Evolutionary conservation across 768 basidiomycete genomes (phyloP), one percentile per base, ranked within the genome.

Genomic region (Phaeolepiota aurea): DNA sequence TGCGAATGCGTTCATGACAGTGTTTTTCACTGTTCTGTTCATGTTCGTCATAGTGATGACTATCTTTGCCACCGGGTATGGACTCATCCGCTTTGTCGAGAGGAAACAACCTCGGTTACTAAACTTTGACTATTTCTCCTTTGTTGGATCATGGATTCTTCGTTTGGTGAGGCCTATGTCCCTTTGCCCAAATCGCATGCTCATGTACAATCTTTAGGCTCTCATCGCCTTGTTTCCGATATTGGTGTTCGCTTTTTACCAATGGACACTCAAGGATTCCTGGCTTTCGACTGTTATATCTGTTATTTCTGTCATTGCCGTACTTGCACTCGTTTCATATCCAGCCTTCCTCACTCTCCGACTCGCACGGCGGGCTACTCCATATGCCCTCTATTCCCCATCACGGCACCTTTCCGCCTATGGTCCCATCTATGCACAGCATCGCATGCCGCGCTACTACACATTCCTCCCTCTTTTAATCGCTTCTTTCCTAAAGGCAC

Each of bases 191-290:
- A 43, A 20, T 10, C 10, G 9, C 40, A 32, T 20, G 14, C 15
- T 37, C 16, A 32, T 32, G 38, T 13, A 37, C 32, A 12, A 42
- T 7, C 4, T 10, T n/a, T 37, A 84, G 81, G 76, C 69, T 12
- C 58, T 91, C n/a, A 58, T 87, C 33, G 61, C 70, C 18, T 66
- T 79, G 48, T 65, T 76, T 37, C 93, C 93, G 5, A 63, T 90
- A 44, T 59, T 79, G 46, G 75, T 85, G 46, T 88, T 96, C 49
- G 68, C 77, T 5, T 75, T 96, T 53, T 91, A 83, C 58, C 92
- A 97, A 58, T 97, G 92, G 88, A 87, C 86, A 0, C 66, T 92
- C 46, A 65, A 76, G 44, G 91, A 97, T 59, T 92, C 91, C 0
- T 90, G 88, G 82, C 69, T 94, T 2, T 75, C 90, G 0, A 72